A percentile compares a stretch with the other conserved stretches of the same genome.
Evolutionary conservation across 176 grass and related monocot genomes (phyloP).

Genomic region (Bromus sterilis): DNA sequence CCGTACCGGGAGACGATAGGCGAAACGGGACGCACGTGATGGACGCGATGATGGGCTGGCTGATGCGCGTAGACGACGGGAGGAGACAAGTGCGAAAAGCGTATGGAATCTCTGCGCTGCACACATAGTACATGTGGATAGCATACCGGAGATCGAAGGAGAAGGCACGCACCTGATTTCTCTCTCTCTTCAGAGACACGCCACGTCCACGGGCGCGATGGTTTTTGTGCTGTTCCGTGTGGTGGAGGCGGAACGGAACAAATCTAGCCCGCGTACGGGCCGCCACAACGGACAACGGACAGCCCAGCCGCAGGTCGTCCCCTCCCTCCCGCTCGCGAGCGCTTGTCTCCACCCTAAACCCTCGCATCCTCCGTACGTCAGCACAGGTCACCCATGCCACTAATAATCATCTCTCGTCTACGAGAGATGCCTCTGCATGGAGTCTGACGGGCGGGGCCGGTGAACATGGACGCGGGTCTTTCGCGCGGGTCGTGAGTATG

Average conservation of each 20-base stretch:
- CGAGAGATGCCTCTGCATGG: conserved; percentile 2
- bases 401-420: background rate
- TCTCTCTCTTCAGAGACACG: background rate
- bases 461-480: background rate
- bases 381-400: background rate
- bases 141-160: background rate
- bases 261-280: conserved; percentile 2
- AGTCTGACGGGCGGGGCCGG: background rate
- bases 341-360: background rate
- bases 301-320: background rate
- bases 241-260: conserved; percentile 1
- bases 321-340: background rate
- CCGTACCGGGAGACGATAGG: background rate
- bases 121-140: background rate
- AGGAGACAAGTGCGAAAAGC: background rate
- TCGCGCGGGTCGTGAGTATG: background rate
- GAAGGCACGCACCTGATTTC: no score
- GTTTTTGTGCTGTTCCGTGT: conserved; percentile 16
- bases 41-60: background rate
- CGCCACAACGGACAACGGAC: background rate
- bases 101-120: background rate
- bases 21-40: background rate
- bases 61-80: background rate
- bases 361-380: conserved; percentile 19
- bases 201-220: background rate